phyloP scores from a whole-genome alignment of 352 stramenopile species.

The Pythium pyrilobum region DNA sequence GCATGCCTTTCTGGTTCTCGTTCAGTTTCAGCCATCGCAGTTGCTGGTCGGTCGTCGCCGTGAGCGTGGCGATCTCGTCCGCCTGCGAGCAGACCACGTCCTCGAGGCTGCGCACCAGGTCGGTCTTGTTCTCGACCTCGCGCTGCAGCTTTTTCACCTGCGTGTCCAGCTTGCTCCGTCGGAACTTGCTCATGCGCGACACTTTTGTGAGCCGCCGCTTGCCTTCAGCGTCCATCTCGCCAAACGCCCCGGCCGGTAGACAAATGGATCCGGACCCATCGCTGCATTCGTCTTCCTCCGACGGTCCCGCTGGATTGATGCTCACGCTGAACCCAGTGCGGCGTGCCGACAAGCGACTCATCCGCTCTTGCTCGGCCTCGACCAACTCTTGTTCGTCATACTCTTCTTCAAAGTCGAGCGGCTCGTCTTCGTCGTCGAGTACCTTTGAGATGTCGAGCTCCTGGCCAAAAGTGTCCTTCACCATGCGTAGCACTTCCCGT shows the following conservation, averaged over 20 bases:
- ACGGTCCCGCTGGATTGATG: background rate
- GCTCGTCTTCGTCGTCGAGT: slow-evolving; percentile 59
- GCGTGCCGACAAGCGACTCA: slow-evolving; percentile 7
- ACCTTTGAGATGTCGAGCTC: slow-evolving; percentile 43
- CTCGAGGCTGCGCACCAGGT: slow-evolving; percentile 47
- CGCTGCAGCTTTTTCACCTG: slow-evolving; percentile 54
- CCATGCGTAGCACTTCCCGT: slow-evolving; percentile 58
- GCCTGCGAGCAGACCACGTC: slow-evolving; percentile 50
- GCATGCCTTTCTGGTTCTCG: slow-evolving; percentile 47
- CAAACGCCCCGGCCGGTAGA: background rate
- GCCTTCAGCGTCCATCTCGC: slow-evolving; percentile 1
- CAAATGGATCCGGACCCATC: background rate
- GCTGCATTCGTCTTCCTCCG: background rate
- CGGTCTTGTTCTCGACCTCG: slow-evolving; percentile 35
- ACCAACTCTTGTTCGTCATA: slow-evolving; percentile 46
- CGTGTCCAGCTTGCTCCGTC: slow-evolving; percentile 62
- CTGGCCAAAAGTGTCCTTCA: slow-evolving; percentile 50
- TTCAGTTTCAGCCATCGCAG: slow-evolving; percentile 28
- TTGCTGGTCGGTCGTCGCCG: slow-evolving; percentile 37
- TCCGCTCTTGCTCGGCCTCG: slow-evolving; percentile 26
- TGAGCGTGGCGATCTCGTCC: slow-evolving; percentile 38
- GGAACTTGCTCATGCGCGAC: slow-evolving; percentile 57
- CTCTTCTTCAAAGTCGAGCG: slow-evolving; percentile 53
- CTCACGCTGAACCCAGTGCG: slow-evolving; percentile 13
- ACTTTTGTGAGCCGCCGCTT: slow-evolving; percentile 23